Percentiles rank a stretch among this genome's conserved stretches.
Conservation (phyloP, 169 alveolate species). For the Cryptosporidium viatorum region DNA sequence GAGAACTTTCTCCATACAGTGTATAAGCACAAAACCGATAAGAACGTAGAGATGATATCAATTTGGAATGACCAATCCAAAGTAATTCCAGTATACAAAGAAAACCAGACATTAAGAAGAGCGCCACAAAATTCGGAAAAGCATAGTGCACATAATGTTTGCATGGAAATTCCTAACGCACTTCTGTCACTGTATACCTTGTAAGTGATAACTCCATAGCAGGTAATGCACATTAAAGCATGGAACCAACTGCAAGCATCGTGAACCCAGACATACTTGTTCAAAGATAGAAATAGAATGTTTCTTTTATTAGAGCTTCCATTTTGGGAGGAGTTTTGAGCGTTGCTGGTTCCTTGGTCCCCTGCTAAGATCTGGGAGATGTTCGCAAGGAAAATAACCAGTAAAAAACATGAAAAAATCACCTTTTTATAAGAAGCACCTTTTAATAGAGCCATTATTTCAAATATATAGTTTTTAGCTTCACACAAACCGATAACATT, state of each 20-base stretch:
- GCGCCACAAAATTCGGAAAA: constrained; percentile 79
- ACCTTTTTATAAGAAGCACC: constrained; percentile 14
- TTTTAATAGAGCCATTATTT: constrained; percentile 11
- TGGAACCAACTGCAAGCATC: constrained; percentile 75
- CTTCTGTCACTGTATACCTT: constrained; percentile 77
- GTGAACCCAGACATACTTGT: constrained; percentile 68
- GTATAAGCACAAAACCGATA: constrained; percentile 75
- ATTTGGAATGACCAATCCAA: constrained; percentile 77
- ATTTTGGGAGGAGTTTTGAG: constrained; percentile 1
- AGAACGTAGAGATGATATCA: constrained; percentile 76
- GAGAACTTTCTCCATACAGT: constrained; percentile 76
- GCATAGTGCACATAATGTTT: constrained; percentile 79
- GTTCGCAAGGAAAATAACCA: constrained; percentile 28
- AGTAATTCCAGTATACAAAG: constrained; percentile 66
- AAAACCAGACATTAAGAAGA: constrained; percentile 74
- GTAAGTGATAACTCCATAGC: constrained; percentile 77
- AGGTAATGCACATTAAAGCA: constrained; percentile 68
- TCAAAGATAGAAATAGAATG: constrained; percentile 45
- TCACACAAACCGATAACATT: constrained; percentile 74
- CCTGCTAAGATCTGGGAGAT: constrained; percentile 20
- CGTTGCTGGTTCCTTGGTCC: constrained; percentile 24
- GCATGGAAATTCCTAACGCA: constrained; percentile 79
- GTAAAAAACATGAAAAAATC: constrained; percentile 33
- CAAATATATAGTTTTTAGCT: background rate
- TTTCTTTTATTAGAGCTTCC: constrained; percentile 3